phyloP scores from a whole-genome alignment of 1,139 yeast species.

The Debaryomyces singareniensis region DNA sequence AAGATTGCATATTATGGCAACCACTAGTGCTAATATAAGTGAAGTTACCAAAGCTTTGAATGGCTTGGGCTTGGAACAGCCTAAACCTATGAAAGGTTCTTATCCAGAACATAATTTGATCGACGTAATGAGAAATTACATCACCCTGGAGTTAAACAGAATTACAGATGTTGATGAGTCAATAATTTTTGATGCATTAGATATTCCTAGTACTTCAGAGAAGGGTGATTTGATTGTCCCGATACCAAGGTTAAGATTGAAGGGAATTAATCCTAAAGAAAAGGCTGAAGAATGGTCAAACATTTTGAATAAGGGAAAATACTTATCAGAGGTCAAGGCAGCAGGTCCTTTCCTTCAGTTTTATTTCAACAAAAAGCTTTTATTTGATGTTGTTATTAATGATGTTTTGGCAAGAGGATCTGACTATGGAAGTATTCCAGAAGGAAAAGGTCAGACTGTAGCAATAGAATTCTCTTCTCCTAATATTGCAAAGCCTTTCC shows the following conservation, averaged over 20 bases:
- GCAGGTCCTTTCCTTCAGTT: slow-evolving; percentile 93
- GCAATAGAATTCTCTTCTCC: slow-evolving; percentile 94
- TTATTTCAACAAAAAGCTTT: slow-evolving; percentile 61
- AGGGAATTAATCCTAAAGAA: slow-evolving; percentile 79
- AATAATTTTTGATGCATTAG: slow-evolving; percentile 78
- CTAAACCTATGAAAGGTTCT: slow-evolving; percentile 31
- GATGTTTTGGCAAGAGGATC: slow-evolving; percentile 58
- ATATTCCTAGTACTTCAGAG: slow-evolving; percentile 78
- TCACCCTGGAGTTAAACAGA: slow-evolving; percentile 68
- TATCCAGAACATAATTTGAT: slow-evolving; percentile 69
- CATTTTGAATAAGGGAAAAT: slow-evolving; percentile 60
- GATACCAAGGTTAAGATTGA: slow-evolving; percentile 84
- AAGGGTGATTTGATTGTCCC: slow-evolving; percentile 94
- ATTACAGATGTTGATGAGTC: slow-evolving; percentile 66
- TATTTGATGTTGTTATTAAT: slow-evolving; percentile 64
- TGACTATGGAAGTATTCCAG: slow-evolving; percentile 67
- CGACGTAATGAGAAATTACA: slow-evolving; percentile 84
- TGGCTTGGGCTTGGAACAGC: slow-evolving; percentile 30
- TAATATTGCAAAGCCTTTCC: slow-evolving; percentile 98
- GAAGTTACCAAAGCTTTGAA: slow-evolving; percentile 31
- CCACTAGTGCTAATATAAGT: slow-evolving; percentile 12
- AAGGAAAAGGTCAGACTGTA: slow-evolving; percentile 69
- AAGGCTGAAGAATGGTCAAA: slow-evolving; percentile 81
- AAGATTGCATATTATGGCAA: slow-evolving; percentile 5
- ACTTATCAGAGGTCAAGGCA: slow-evolving; percentile 63